phyloP scores from a whole-genome alignment of 345 rosid species.

The Eucalyptus curtisii region DNA sequence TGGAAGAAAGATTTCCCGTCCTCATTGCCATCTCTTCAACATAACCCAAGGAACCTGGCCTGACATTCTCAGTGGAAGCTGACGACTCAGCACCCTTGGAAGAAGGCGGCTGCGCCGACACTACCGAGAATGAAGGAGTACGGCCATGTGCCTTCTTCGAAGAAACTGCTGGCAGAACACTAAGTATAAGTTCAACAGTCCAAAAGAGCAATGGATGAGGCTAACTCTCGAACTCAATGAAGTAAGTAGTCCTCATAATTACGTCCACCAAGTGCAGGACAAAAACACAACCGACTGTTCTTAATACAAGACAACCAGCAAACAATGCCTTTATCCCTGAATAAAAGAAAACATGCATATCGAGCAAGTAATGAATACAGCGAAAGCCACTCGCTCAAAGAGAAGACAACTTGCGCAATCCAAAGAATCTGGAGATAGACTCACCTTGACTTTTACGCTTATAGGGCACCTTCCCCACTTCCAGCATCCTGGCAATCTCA shows the following conservation, averaged over 20 bases:
- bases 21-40: constrained; percentile 65
- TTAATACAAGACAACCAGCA: background rate
- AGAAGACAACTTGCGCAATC: background rate
- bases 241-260: background rate
- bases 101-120: constrained; percentile 43
- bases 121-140: constrained; percentile 34
- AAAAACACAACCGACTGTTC: background rate
- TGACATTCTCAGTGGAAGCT: constrained; percentile 18
- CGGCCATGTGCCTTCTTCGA: constrained; percentile 57
- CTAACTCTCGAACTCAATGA: background rate
- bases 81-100: constrained; percentile 35
- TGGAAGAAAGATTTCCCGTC: constrained; percentile 76
- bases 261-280: background rate
- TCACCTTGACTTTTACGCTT: constrained; percentile 63
- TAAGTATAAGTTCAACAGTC: background rate
- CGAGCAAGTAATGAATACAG: background rate
- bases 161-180: background rate
- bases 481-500: constrained; percentile 82
- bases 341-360: background rate
- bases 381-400: background rate
- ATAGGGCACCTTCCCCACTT: constrained; percentile 73
- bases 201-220: background rate
- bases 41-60: constrained; percentile 28
- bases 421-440: background rate
- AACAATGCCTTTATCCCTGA: background rate